Conservation (phyloP, 768 basidiomycete species). For the Tulasnella sp. region DNA sequence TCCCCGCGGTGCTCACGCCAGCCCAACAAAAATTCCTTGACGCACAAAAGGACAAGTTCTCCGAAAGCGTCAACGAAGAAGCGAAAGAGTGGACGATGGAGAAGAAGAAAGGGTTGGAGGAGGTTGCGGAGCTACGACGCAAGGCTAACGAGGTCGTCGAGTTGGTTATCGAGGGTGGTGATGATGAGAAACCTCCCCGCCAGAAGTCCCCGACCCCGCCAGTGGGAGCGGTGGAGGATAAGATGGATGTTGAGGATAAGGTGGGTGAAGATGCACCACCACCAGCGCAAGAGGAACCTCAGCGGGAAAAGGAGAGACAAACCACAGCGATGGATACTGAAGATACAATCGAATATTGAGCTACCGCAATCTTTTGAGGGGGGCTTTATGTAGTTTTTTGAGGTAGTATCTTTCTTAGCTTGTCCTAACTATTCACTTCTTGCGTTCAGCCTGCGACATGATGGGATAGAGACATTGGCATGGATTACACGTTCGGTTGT, state of each 20-base stretch:
- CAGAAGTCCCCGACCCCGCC: not conserved
- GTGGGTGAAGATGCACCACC: not conserved
- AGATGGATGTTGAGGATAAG: constrained; percentile 8
- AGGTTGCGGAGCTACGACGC: constrained; percentile 11
- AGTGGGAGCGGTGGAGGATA: not conserved
- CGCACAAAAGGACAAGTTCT: not conserved
- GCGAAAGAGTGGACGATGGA: constrained; percentile 15
- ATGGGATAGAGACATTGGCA: too few relatives aligned
- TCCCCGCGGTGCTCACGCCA: constrained; percentile 14
- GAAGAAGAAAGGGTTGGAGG: constrained; percentile 13
- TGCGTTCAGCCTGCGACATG: not conserved
- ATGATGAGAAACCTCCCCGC: not conserved
- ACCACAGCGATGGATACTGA: constrained; percentile 9
- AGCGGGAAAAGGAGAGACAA: not conserved
- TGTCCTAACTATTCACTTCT: not conserved
- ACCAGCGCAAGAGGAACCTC: not conserved
- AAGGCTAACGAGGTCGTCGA: not conserved
- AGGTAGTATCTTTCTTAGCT: not conserved
- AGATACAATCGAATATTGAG: constrained; percentile 13
- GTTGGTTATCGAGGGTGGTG: not conserved
- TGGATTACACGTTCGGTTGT: not conserved
- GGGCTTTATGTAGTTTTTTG: not conserved
- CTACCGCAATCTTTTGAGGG: not conserved
- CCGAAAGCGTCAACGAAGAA: constrained; percentile 10
- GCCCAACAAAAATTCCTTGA: constrained; percentile 18